Evolutionary conservation across 768 basidiomycete species (phyloP), one percentile per base, ranked within the genome.

Genomic region (Hemileccinum rubropunctum): DNA sequence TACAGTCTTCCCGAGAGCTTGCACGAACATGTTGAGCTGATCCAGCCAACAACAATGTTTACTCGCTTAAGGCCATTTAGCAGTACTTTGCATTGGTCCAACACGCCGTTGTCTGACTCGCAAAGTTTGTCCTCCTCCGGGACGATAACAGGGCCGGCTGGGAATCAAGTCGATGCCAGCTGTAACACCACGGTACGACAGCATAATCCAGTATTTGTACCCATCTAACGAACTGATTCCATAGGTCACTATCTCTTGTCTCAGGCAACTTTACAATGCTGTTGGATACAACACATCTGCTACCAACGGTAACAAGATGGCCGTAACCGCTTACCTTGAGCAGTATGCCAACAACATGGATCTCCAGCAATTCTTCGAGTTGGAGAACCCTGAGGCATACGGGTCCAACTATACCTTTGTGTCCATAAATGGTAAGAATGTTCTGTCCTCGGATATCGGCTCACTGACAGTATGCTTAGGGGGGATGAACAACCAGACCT

Each of bases 1-100:
- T 89, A 87, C 69, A 83, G 80, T 57, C 75, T 90, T 15, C 87
- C 87, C 0, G 72, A 73, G 40, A 52, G 76, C 48, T 65, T 88
- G 40, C 75, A 82, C 56, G 67, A 71, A 3, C 84, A 88, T 58
- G 63, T 88, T 48, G 84, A 87, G 33, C 65, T 88, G 27, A 71
- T 89, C 26, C 84, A 88, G 52, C 87, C 87, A 0, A 88, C 87
- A 3, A 88, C 85, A 2, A 76, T 80, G 63, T 89, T 88, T 58
- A 70, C 74, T 37, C 76, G 75, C 50, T 66, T 71, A 51, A 77
- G 73, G 53, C 65, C 66, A 8, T 67, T 77, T 46, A 72, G 57
- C 50, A 73, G 74, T 5, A 78, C 71, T 0, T 56, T 80, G 20
- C 67, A 72, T 47, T 68, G 59, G 59, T 51, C 67, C 11, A 54